phyloP scores from a whole-genome alignment of 495 filamentous ascomycete genomes.

The Poronia punctata region DNA sequence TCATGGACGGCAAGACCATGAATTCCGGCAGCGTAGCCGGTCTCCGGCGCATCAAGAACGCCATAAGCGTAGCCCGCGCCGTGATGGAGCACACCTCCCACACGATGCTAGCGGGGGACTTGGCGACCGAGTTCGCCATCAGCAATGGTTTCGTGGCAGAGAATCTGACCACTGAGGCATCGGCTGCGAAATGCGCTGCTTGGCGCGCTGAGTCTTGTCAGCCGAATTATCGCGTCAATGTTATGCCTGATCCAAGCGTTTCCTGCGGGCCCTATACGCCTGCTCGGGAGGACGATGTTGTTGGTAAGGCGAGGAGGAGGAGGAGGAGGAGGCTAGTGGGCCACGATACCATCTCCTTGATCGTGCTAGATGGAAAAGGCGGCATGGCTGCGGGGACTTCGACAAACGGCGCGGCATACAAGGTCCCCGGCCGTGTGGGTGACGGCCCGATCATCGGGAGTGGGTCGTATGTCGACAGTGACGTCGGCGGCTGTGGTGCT shows the following conservation, averaged over 20 bases:
- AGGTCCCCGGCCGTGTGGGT: slow-evolving; percentile 41
- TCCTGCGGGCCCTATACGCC: slow-evolving; percentile 39
- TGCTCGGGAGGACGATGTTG: slow-evolving; percentile 1
- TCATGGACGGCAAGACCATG: slow-evolving; percentile 38
- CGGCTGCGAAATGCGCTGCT: slow-evolving; percentile 24
- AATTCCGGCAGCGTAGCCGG: slow-evolving; percentile 40
- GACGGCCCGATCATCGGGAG: slow-evolving; percentile 43
- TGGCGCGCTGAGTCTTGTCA: slow-evolving; percentile 32
- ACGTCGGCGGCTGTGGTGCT: slow-evolving; percentile 42
- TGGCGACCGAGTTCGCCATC: slow-evolving; percentile 38
- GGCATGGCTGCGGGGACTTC: slow-evolving; percentile 42
- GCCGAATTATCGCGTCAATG: slow-evolving; percentile 36
- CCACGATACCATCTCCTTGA: slow-evolving; percentile 45
- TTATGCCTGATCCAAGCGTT: slow-evolving; percentile 24
- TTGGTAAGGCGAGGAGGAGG: too few species aligned
- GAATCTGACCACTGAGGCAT: slow-evolving; percentile 30
- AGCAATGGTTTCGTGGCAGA: slow-evolving; percentile 36
- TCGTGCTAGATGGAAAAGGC: slow-evolving; percentile 30
- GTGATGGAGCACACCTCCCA: slow-evolving; percentile 40
- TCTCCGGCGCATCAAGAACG: slow-evolving; percentile 36
- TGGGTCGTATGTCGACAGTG: slow-evolving; percentile 43
- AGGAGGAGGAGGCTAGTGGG: slow-evolving; percentile 4
- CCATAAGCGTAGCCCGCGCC: slow-evolving; percentile 36
- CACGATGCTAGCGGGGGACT: slow-evolving; percentile 39
- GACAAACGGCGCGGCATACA: slow-evolving; percentile 42